Percentiles rank a stretch among this genome's conserved stretches.
phyloP scores from a whole-genome alignment of 73 alveolate species.

The Paramecium octaurelia region DNA sequence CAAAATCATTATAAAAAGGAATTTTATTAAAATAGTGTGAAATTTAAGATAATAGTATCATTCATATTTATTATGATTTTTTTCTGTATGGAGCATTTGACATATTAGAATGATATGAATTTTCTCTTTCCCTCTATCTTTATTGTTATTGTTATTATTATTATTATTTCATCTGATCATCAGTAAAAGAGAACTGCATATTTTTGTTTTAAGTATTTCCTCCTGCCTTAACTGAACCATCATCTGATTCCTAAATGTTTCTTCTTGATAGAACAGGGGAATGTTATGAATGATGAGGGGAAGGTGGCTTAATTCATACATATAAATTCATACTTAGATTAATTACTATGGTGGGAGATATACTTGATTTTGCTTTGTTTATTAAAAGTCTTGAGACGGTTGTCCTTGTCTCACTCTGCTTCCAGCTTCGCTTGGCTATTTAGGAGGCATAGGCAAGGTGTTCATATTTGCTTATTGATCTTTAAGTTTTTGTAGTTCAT shows the following conservation, averaged over 20 bases:
- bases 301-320: not conserved
- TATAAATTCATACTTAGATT: not conserved
- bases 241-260: not conserved
- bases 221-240: not conserved
- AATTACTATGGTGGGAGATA: not conserved
- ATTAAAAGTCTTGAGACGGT: not conserved
- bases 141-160: not conserved
- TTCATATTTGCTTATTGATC: not conserved
- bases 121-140: not conserved
- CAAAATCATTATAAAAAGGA: too few relatives aligned
- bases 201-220: not conserved
- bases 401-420: not conserved
- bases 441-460: not conserved
- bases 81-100: not conserved
- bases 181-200: not conserved
- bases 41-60: too few relatives aligned
- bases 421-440: conserved; percentile 3
- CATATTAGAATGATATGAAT: not conserved
- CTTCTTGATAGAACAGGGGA: not conserved
- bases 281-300: conserved; percentile 17
- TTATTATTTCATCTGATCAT: not conserved
- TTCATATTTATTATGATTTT: not conserved
- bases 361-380: not conserved
- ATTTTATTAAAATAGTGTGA: not conserved
- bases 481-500: not conserved